Conservation (phyloP, 2,329 filamentous ascomycete genomes). For the Calonectria hawksworthii region DNA sequence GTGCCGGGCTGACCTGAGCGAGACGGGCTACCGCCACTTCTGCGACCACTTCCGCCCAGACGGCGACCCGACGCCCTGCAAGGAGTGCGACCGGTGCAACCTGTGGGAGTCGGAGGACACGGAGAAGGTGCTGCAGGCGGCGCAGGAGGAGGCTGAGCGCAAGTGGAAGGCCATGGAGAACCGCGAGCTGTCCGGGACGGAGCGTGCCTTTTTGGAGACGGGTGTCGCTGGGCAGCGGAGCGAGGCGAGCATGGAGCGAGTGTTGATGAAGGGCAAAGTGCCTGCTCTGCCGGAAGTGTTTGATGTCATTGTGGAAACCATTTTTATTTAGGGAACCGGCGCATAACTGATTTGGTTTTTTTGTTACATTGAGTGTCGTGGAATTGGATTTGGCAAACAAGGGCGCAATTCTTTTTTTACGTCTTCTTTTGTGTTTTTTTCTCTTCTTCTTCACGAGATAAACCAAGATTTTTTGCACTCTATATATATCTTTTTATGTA, state of each 20-base stretch:
- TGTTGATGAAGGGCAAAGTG: conserved; percentile 50
- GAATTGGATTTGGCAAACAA: conserved; percentile 21
- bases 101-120: conserved; percentile 83
- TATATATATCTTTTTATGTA: background rate
- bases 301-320: conserved; percentile 60
- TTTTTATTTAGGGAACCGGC: conserved; percentile 53
- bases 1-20: conserved; percentile 81
- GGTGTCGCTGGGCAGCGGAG: conserved; percentile 55
- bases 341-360: conserved; percentile 24
- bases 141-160: conserved; percentile 79
- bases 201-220: conserved; percentile 70
- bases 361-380: conserved; percentile 17
- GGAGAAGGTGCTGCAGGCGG: conserved; percentile 76
- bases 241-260: conserved; percentile 49
- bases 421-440: background rate
- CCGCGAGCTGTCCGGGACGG: conserved; percentile 66
- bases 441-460: conserved; percentile 3
- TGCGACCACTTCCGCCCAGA: conserved; percentile 94
- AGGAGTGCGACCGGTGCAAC: conserved; percentile 85
- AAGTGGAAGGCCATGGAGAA: conserved; percentile 78
- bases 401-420: background rate
- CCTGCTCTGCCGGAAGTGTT: conserved; percentile 60
- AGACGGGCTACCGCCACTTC: conserved; percentile 92
- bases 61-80: conserved; percentile 79
- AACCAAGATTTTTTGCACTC: conserved; percentile 10